These are phyloP conservation scores for Clarkia xantiana DNA, from an alignment of 345 rosid species.

Conservation along the genomic window DNA sequence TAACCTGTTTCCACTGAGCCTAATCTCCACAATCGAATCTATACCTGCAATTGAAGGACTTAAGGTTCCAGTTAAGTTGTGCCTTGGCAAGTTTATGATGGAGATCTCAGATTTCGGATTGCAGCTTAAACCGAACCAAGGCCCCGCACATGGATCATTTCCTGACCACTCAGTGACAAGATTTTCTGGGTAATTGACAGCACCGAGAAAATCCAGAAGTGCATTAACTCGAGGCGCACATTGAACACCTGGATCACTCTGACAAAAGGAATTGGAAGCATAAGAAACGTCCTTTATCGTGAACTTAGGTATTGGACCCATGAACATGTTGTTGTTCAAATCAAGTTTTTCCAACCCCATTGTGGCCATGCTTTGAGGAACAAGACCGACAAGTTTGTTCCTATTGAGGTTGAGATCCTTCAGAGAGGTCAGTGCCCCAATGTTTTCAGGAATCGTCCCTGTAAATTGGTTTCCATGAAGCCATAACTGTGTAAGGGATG, in stretches of 20 bases:
- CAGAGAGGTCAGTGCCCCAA: constrained; percentile 22
- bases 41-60: constrained; percentile 25
- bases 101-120: constrained; percentile 15
- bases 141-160: constrained; percentile 31
- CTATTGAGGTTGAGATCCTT: constrained; percentile 31
- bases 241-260: constrained; percentile 20
- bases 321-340: constrained; percentile 27
- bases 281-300: constrained; percentile 27
- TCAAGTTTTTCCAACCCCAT: constrained; percentile 26
- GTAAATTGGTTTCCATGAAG: constrained; percentile 37
- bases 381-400: constrained; percentile 28
- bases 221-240: constrained; percentile 28
- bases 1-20: constrained; percentile 21
- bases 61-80: constrained; percentile 27
- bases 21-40: constrained; percentile 28
- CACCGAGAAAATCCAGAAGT: constrained; percentile 26
- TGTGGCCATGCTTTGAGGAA: constrained; percentile 33
- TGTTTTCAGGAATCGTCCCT: constrained; percentile 27
- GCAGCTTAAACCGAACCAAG: constrained; percentile 34
- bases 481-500: constrained; percentile 29
- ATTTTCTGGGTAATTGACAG: constrained; percentile 19
- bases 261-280: constrained; percentile 32
- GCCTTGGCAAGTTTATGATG: constrained; percentile 30
- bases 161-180: constrained; percentile 35
- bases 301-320: constrained; percentile 34